Base-by-base conservation (phyloP, 495 filamentous ascomycete species). In the Tetracladium marchalianum region DNA sequence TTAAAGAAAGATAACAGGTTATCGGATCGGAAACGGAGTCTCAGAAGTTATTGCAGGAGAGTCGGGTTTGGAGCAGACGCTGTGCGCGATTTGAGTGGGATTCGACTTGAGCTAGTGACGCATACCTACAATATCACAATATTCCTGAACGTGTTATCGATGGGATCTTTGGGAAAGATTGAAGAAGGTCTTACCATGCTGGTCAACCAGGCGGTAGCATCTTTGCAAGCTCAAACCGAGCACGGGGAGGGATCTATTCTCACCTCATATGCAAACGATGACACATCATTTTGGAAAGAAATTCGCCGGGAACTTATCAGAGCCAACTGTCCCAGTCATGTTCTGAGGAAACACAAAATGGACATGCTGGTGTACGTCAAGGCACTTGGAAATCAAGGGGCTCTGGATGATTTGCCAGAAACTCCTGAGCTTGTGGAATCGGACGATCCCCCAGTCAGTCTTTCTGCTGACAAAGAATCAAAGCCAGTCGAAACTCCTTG, bases 291-390 rank as follows among this genome's bases (percentile, higher is more conserved):
- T 31, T 55, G 52, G 52, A 46, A 44, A 27, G 22, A 34, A 11
- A 17, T 57, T 11, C 47, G 44, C 2, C 39, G 39, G 5, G 46
- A 53, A 9, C 31, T 57, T 0, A 31, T 50, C 0, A 43, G 34
- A 9, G 54, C 50, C 7, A 46, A 46, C 2, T 53, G 24, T 42
- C 8, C 35, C 1, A 39, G 35, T n/a, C 11, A 16, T 3, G 45
- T 12, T 11, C 17, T 57, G 6, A 17, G 46, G 2, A 36, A 33
- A 8, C 38, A 53, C 34, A 50, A 50, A 18, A 41, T 24, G 11
- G 27, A 46, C 4, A 57, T 57, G 12, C 18, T 35, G 34, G 46
- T 31, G 11, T 52, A 53, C 44, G 35, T 57, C 5, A 39, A 39
- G 15, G 46, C 53, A 15, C 39, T 57, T 11, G 47, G 32, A 5